These are phyloP conservation scores for Chytriomyces sp. DNA, from an alignment of 192 early-diverging fungal genomes.

Conservation along the genomic window DNA sequence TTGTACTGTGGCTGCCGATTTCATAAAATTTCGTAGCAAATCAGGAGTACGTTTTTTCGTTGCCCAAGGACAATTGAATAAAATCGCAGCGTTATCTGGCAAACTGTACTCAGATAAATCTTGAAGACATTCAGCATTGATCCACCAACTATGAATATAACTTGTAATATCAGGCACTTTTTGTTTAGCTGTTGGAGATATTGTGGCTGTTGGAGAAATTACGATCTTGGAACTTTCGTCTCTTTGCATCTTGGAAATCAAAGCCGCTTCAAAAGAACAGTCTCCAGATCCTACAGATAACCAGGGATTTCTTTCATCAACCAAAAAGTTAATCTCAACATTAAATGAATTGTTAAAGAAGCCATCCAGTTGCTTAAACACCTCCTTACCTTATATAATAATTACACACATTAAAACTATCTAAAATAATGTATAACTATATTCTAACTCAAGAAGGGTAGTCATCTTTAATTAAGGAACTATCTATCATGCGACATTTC, in stretches of 20 bases:
- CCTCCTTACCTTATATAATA: neutral
- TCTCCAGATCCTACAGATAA: neutral
- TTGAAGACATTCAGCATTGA: neutral
- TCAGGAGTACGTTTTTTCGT: neutral
- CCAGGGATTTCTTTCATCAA: neutral
- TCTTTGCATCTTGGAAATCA: slow-evolving; percentile 5
- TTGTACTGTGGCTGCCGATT: neutral
- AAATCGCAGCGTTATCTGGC: neutral
- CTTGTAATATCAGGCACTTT: neutral
- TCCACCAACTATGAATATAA: neutral
- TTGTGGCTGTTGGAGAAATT: neutral
- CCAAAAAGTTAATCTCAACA: neutral
- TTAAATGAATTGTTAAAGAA: neutral
- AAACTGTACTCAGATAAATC: neutral
- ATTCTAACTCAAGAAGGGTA: too few relatives aligned
- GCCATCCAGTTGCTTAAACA: neutral
- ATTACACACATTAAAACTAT: too few relatives aligned
- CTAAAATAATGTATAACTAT: too few relatives aligned
- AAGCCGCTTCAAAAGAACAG: neutral
- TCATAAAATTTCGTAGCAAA: neutral
- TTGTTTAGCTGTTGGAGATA: neutral
- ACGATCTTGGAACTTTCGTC: neutral
- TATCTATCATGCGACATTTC: too few relatives aligned
- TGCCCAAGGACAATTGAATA: slow-evolving; percentile 3
- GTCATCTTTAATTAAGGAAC: too few relatives aligned